Base-by-base conservation (phyloP, 2,329 filamentous ascomycete species). In the Monosporascus sp. region DNA sequence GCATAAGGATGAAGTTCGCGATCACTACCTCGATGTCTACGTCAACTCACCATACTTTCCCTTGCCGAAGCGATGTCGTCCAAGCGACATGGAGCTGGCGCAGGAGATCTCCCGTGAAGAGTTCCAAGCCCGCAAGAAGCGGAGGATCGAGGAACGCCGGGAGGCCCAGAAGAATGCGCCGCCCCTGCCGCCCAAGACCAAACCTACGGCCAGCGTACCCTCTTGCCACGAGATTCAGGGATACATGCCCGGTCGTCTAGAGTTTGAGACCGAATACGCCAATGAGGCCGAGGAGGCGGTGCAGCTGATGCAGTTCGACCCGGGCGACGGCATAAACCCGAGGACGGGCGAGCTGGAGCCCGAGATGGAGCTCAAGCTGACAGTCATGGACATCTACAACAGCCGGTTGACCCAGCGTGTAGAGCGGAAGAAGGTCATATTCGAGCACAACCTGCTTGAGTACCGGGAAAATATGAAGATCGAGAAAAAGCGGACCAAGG, bases 221-320 rank as follows among this genome's bases (percentile, higher is more conserved):
- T 88, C 91, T 37, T 99, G 94, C 70, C 94, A 99, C 75, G 94
- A 99, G 72, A 94, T 99, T 38, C 91, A 97, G 71, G 94, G 94
- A 3, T 99, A 96, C 70, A 99, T 99, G 94, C 94, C 94, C 3
- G 94, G 94, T 45, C 91, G 94, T 41, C 73, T 99, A 59, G 94
- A 99, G 66, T 99, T 99, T 59, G 94, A 99, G 77, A 97, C 90
- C 0, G 94, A 99, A 65, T 94, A 96, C 68, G 89, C 93, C 65
- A 99, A 99, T 65, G 94, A 99, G 65, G 94, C 94, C 1, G 94
- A 99, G 74, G 95, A 97, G 72, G 93, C 93, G 0, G 94, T 99
- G 2, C 94, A 99, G 69, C 86, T 96, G 58, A 97, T 99, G 92
- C 89, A 95, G 59, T 99, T 99, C 65, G 93, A 97, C 53, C 93